A percentile compares a stretch with the other conserved stretches of the same genome.
phyloP scores from a whole-genome alignment of 2,329 filamentous ascomycete genomes.

The Calonectria pseudoreteaudii region DNA sequence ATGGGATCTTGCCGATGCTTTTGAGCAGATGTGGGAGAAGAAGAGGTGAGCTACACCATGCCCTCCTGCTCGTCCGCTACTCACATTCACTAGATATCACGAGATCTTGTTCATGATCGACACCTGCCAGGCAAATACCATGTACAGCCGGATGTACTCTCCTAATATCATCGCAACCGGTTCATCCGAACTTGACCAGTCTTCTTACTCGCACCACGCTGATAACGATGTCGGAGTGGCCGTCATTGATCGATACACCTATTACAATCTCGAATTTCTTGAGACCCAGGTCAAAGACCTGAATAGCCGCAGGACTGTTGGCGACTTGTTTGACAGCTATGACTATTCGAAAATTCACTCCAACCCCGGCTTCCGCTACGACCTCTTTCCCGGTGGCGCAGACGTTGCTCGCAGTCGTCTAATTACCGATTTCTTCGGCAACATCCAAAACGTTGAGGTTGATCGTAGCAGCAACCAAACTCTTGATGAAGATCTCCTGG shows the following conservation, averaged over 20 bases:
- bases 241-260: slow-evolving; percentile 98
- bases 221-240: slow-evolving; percentile 98
- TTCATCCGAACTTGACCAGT: slow-evolving; percentile 95
- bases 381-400: slow-evolving; percentile 91
- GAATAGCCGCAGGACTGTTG: slow-evolving; percentile 88
- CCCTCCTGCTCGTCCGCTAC: background rate
- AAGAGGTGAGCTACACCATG: slow-evolving; percentile 71
- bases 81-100: slow-evolving; percentile 74
- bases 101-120: slow-evolving; percentile 99
- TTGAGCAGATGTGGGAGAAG: slow-evolving; percentile 99
- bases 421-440: slow-evolving; percentile 97
- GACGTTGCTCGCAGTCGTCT: slow-evolving; percentile 80
- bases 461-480: slow-evolving; percentile 70
- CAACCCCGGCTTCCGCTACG: slow-evolving; percentile 90
- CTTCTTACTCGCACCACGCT: slow-evolving; percentile 96
- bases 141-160: slow-evolving; percentile 98
- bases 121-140: slow-evolving; percentile 98
- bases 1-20: slow-evolving; percentile 95
- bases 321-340: slow-evolving; percentile 96
- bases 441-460: slow-evolving; percentile 96
- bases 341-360: slow-evolving; percentile 95
- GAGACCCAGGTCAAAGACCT: slow-evolving; percentile 90
- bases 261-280: slow-evolving; percentile 97
- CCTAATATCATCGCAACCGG: slow-evolving; percentile 98
- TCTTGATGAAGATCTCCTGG: slow-evolving; percentile 79